phyloP scores from a whole-genome alignment of 306 rosid genomes.

The Astragalus glycyphyllos region DNA sequence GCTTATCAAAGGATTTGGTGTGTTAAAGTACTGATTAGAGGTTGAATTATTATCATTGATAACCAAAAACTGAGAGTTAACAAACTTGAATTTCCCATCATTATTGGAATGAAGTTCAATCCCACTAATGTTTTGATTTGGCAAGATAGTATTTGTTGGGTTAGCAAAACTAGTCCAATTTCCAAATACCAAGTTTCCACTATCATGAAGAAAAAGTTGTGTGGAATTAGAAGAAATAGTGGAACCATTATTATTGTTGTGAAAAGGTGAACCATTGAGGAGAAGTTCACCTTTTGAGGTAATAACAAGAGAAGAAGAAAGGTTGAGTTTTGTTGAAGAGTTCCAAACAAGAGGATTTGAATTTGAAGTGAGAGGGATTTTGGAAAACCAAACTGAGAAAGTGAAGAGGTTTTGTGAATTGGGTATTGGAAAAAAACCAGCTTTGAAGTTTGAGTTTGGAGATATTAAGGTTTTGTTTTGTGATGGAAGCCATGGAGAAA shows the following conservation, averaged over 20 bases:
- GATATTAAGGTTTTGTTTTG: constrained; percentile 57
- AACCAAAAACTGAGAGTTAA: constrained; percentile 19
- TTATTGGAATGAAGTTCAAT: constrained; percentile 38
- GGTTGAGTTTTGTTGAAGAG: constrained; percentile 21
- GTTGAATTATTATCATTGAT: constrained; percentile 29
- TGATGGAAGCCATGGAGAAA: constrained; percentile 61
- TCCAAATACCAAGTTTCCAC: constrained; percentile 57
- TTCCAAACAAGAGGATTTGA: constrained; percentile 56
- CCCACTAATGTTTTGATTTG: constrained; percentile 53
- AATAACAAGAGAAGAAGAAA: constrained; percentile 45
- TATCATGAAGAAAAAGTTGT: constrained; percentile 42
- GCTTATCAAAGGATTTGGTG: constrained; percentile 12
- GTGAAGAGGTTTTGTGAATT: constrained; percentile 42
- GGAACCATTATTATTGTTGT: neutral
- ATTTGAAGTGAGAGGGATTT: constrained; percentile 27
- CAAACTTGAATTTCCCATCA: constrained; percentile 54
- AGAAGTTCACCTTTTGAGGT: constrained; percentile 52
- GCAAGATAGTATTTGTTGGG: constrained; percentile 68
- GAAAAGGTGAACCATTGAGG: constrained; percentile 38
- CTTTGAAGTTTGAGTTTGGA: constrained; percentile 59
- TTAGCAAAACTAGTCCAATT: constrained; percentile 60
- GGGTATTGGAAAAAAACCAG: constrained; percentile 58
- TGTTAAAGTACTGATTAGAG: constrained; percentile 23
- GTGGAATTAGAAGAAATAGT: constrained; percentile 43
- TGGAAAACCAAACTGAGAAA: constrained; percentile 67